Percentiles rank a stretch among this genome's conserved stretches.
These are phyloP conservation scores for Solanum tarapatanum DNA, from an alignment of 257 asterid species.

Conservation along the genomic window DNA sequence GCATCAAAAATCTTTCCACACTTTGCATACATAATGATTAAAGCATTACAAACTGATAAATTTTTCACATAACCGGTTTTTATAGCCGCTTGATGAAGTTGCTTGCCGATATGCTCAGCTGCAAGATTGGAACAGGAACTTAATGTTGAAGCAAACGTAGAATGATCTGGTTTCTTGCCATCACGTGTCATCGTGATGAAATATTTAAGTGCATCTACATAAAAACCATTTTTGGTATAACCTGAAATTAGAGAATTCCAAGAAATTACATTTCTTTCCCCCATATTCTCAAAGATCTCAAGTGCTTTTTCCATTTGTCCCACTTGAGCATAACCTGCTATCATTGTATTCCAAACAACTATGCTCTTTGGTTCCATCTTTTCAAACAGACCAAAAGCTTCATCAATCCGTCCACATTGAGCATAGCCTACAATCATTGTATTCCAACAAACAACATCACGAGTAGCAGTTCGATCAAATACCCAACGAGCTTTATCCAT, in stretches of 20 bases:
- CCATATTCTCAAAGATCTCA: slow-evolving; percentile 22
- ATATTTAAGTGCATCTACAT: slow-evolving; percentile 25
- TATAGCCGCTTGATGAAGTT: slow-evolving; percentile 9
- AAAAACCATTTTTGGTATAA: slow-evolving; percentile 33
- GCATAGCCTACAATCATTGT: slow-evolving; percentile 27
- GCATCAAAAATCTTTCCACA: slow-evolving; percentile 29
- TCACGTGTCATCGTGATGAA: slow-evolving; percentile 18
- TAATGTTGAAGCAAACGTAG: slow-evolving; percentile 26
- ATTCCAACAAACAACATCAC: slow-evolving; percentile 31
- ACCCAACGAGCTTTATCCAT: slow-evolving; percentile 17
- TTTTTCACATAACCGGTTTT: slow-evolving; percentile 19
- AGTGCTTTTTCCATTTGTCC: slow-evolving; percentile 25
- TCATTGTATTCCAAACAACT: slow-evolving; percentile 39
- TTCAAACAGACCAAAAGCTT: slow-evolving; percentile 23
- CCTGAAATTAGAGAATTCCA: slow-evolving; percentile 48
- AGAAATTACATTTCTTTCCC: slow-evolving; percentile 27
- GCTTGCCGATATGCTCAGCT: not conserved
- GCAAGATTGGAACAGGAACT: slow-evolving; percentile 28
- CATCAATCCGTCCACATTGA: slow-evolving; percentile 17
- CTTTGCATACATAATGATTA: slow-evolving; percentile 29
- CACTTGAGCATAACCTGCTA: slow-evolving; percentile 25
- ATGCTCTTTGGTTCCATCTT: slow-evolving; percentile 28
- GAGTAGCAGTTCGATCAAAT: slow-evolving; percentile 13
- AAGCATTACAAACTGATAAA: slow-evolving; percentile 19
- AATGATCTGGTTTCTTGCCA: slow-evolving; percentile 22